Conservation (phyloP, 2,329 filamentous ascomycete species). For the Pseudocercospora crystallina region DNA sequence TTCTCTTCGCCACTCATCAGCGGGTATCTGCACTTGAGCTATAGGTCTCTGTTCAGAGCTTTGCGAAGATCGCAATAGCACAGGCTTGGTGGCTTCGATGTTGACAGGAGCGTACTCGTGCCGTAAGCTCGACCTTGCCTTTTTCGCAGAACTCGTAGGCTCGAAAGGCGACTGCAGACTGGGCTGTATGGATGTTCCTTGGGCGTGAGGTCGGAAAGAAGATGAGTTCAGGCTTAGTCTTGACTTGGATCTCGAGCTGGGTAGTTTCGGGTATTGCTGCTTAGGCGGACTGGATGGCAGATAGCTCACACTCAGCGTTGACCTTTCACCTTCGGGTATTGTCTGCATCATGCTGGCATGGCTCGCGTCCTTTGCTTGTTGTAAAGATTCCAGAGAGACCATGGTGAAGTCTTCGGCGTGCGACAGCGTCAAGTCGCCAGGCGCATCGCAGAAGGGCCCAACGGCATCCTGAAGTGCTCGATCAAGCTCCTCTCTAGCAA, state of each 20-base stretch:
- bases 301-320: conserved; percentile 25
- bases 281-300: conserved; percentile 36
- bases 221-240: conserved; percentile 3
- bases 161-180: conserved; percentile 9
- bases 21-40: not conserved
- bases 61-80: conserved; percentile 2
- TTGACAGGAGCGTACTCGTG: conserved; percentile 27
- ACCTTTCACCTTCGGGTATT: conserved; percentile 17
- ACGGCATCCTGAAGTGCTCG: conserved; percentile 33
- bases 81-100: conserved; percentile 24
- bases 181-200: not conserved
- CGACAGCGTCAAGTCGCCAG: conserved; percentile 47
- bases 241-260: conserved; percentile 6
- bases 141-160: conserved; percentile 13
- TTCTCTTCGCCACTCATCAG: conserved; percentile 16
- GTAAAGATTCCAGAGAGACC: conserved; percentile 50
- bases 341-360: conserved; percentile 12
- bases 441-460: conserved; percentile 13
- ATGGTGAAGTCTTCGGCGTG: conserved; percentile 54
- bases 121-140: conserved; percentile 8
- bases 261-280: conserved; percentile 23
- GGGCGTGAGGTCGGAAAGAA: not conserved
- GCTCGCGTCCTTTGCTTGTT: conserved; percentile 31
- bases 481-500: conserved; percentile 34
- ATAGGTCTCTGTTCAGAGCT: not conserved